Conservation (phyloP, 1,139 yeast genomes). For the Yamadazyma blattariae region DNA sequence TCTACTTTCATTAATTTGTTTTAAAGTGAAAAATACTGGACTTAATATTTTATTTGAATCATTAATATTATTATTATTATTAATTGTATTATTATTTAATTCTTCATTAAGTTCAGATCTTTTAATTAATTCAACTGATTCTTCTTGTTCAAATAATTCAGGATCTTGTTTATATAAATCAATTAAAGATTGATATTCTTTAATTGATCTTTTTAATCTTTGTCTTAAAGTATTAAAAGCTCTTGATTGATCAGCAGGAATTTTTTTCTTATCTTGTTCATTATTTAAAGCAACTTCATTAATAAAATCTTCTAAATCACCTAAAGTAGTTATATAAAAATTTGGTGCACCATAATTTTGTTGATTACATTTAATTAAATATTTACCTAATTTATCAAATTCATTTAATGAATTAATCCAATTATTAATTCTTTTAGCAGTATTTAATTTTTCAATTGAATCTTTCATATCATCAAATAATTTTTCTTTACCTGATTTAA, state of each 20-base stretch:
- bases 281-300: conserved; percentile 46
- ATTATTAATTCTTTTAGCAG: conserved; percentile 67
- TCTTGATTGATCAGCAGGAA: conserved; percentile 81
- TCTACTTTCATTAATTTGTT: conserved; percentile 79
- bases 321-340: conserved; percentile 65
- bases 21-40: conserved; percentile 69
- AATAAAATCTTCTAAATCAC: conserved; percentile 71
- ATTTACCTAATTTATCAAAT: conserved; percentile 73
- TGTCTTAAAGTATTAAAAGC: conserved; percentile 88
- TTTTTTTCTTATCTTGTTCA: conserved; percentile 62
- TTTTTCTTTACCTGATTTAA: conserved; percentile 92
- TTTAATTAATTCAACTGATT: conserved; percentile 18
- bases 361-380: conserved; percentile 67
- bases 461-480: conserved; percentile 81
- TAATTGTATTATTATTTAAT: too few relatives aligned
- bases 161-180: conserved; percentile 68
- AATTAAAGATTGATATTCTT: conserved; percentile 61
- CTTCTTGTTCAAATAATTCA: conserved; percentile 63
- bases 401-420: conserved; percentile 78
- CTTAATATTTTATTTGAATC: conserved; percentile 28
- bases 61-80: conserved; percentile 18
- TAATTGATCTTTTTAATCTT: conserved; percentile 77
- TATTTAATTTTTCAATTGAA: conserved; percentile 66
- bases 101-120: too few relatives aligned
- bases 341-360: conserved; percentile 73